Percentiles rank a stretch among this genome's conserved stretches.
Conservation (phyloP, 2,329 filamentous ascomycete genomes). For the Fusarium papillatum region DNA sequence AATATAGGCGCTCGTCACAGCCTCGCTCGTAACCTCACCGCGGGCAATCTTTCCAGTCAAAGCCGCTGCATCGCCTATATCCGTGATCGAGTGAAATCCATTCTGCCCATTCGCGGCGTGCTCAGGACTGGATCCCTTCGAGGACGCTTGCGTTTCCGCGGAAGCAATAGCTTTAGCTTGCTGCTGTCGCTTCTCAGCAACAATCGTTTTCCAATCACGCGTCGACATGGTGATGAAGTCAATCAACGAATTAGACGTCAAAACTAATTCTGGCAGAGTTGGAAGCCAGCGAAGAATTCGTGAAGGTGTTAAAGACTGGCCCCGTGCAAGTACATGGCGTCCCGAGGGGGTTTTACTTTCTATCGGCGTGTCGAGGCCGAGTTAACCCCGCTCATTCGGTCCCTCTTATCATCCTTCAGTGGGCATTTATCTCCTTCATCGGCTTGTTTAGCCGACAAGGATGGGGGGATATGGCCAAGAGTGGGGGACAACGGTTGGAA, state of each 20-base stretch:
- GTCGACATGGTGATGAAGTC: too few species aligned
- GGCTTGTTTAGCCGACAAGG: neutral
- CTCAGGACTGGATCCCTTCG: neutral
- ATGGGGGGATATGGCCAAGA: neutral
- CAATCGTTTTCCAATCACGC: constrained; percentile 8
- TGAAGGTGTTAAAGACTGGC: neutral
- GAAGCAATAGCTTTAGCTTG: constrained; percentile 9
- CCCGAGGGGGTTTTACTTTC: neutral
- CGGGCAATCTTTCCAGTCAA: neutral
- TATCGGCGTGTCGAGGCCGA: neutral
- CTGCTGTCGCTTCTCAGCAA: constrained; percentile 11
- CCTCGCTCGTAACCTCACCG: neutral
- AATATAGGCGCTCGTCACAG: constrained; percentile 18
- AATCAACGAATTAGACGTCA: too few species aligned
- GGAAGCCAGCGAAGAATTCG: neutral
- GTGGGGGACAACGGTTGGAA: neutral
- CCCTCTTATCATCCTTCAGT: neutral
- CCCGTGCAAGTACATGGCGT: neutral
- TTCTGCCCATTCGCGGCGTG: neutral
- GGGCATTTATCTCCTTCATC: neutral
- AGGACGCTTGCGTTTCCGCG: neutral
- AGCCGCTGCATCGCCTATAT: constrained; percentile 1
- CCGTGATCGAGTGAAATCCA: neutral
- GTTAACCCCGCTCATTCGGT: neutral
- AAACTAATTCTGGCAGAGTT: neutral